Conservation (phyloP, 176 grass and related monocot genomes). For the Aechmea fasciata region DNA sequence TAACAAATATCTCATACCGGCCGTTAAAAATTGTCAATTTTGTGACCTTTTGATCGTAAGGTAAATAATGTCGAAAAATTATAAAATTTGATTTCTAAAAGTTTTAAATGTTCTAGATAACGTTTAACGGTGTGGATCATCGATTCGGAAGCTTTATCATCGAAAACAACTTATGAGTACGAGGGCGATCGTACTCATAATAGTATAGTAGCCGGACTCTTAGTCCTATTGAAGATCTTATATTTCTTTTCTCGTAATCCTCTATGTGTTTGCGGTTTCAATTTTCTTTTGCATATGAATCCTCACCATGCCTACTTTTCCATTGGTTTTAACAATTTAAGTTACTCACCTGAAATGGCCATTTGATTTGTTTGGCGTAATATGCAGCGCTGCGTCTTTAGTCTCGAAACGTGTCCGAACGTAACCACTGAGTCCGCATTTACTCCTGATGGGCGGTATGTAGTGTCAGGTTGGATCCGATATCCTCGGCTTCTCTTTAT, state of each 20-base stretch:
- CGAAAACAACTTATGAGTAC: too few relatives aligned
- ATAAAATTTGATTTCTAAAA: too few relatives aligned
- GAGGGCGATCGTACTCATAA: too few relatives aligned
- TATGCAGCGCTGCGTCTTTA: conserved; percentile 89
- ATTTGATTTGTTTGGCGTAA: not conserved
- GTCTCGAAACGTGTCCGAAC: conserved; percentile 87
- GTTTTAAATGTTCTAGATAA: too few relatives aligned
- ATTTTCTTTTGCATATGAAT: not conserved
- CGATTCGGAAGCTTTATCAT: too few relatives aligned
- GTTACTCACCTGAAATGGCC: not conserved
- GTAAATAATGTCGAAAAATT: too few relatives aligned
- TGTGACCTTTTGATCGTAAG: too few relatives aligned
- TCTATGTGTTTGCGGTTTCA: not conserved
- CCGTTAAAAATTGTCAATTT: too few relatives aligned
- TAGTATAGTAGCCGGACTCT: too few relatives aligned
- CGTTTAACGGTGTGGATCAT: too few relatives aligned
- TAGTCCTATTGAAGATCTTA: not conserved
- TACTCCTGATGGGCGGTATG: conserved; percentile 90
- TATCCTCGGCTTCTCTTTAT: not conserved
- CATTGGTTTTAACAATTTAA: not conserved
- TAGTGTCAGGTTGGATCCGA: conserved; percentile 65
- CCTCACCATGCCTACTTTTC: not conserved
- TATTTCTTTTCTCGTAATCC: not conserved
- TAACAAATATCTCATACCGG: too few relatives aligned
- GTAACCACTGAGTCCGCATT: conserved; percentile 81